Evolutionary conservation across 371 early-diverging fungal genomes (phyloP).

Genomic region (Mortierella sp.): DNA sequence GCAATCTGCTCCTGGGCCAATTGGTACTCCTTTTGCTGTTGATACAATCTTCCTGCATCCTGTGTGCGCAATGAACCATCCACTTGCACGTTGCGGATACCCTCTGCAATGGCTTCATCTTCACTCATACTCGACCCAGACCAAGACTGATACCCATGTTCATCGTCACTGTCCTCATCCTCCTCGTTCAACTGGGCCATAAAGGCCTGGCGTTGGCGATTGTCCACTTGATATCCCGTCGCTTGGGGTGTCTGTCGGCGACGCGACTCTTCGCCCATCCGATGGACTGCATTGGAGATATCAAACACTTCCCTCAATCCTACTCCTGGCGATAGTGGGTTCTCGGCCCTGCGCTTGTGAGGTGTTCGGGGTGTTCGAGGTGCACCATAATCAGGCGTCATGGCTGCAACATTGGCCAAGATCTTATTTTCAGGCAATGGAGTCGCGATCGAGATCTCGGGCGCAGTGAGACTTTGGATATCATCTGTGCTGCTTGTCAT

Average conservation of each 20-base stretch:
- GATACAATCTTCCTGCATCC: constrained; percentile 34
- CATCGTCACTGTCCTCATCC: constrained; percentile 24
- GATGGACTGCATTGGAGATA: constrained; percentile 71
- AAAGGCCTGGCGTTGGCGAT: constrained; percentile 47
- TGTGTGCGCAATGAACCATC: constrained; percentile 20
- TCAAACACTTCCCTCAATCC: constrained; percentile 68
- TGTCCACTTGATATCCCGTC: constrained; percentile 22
- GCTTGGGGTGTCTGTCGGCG: constrained; percentile 42
- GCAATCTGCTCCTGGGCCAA: constrained; percentile 45
- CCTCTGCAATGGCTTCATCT: constrained; percentile 22
- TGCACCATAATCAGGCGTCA: constrained; percentile 34
- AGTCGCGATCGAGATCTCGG: constrained; percentile 26
- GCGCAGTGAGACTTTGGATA: constrained; percentile 58
- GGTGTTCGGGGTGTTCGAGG: constrained; percentile 40
- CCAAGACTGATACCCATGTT: constrained; percentile 9
- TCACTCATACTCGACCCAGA: constrained; percentile 26
- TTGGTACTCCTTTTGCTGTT: constrained; percentile 52
- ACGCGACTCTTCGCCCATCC: constrained; percentile 69
- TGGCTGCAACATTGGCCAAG: constrained; percentile 19
- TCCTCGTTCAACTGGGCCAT: constrained; percentile 51
- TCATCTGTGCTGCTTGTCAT: constrained; percentile 72
- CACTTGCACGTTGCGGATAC: constrained; percentile 13
- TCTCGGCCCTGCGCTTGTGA: constrained; percentile 49
- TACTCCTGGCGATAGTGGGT: constrained; percentile 59
- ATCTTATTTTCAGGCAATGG: constrained; percentile 37